Conservation (phyloP, 805 yeast species). For the Wickerhamomyces queroliae region DNA sequence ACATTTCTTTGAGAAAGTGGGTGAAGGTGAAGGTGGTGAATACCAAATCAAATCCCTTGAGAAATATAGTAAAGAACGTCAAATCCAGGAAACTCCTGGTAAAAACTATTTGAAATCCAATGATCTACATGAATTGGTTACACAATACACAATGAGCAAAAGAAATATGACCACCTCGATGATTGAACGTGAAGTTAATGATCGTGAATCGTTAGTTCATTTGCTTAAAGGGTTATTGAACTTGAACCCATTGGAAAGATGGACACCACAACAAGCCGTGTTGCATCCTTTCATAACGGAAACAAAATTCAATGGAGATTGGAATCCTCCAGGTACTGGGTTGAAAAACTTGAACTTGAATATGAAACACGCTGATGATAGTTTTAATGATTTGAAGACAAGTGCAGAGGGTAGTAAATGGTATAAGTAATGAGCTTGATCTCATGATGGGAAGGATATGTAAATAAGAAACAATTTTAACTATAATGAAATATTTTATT, state of each 20-base stretch:
- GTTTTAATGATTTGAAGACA: conserved; percentile 6
- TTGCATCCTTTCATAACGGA: conserved; percentile 85
- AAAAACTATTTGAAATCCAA: conserved; percentile 73
- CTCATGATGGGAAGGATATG: conserved; percentile 1
- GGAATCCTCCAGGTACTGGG: conserved; percentile 44
- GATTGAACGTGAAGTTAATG: conserved; percentile 66
- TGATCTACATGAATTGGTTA: conserved; percentile 64
- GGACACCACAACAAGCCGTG: conserved; percentile 95
- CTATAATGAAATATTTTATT: background rate
- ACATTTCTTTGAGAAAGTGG: conserved; percentile 44
- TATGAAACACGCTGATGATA: background rate
- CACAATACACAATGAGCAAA: conserved; percentile 66
- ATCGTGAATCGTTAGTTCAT: conserved; percentile 67
- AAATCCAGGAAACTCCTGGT: conserved; percentile 65
- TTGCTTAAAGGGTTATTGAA: conserved; percentile 74
- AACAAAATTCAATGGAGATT: conserved; percentile 43
- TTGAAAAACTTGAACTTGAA: conserved; percentile 1
- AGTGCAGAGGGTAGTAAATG: conserved; percentile 10
- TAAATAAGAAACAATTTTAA: background rate
- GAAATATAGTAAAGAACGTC: conserved; percentile 46
- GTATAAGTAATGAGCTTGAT: too few species aligned
- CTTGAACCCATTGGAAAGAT: conserved; percentile 86
- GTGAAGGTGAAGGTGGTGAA: conserved; percentile 13
- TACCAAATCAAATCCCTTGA: conserved; percentile 32
- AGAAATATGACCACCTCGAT: conserved; percentile 40